Base-by-base conservation (phyloP, 345 rosid genomes). In the Populus alba region DNA sequence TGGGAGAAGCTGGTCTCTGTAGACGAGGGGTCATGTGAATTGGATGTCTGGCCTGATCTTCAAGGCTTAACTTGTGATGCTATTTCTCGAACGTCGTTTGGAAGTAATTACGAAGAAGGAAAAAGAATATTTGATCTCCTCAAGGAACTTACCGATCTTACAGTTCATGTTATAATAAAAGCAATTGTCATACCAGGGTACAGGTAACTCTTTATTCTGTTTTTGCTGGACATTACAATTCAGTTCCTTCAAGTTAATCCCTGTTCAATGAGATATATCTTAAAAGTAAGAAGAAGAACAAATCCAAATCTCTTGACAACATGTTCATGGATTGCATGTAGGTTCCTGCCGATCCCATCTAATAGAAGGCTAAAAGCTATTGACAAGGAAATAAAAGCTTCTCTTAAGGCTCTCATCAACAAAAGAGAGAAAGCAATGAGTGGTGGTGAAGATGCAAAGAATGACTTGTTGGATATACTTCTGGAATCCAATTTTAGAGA, bases 381-480 rank as follows among this genome's bases (percentile, higher is more conserved):
- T 47, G 77, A 83, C 73, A 79, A 69, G 57, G 87, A 85, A 71
- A 79, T 87, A 25, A 25, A 71, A 68, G 62, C 29, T 10, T 71
- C 81, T 27, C 79, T 88, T 29, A 59, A 73, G 29, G 76, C 80
- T 2, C 81, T 90, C 17, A 76, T 88, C 22, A 59, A 72, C 49
- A 84, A 83, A 74, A 80, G 87, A 41, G 89, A 86, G 76, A 85
- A 79, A 29, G 82, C 85, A 3, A 76, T 80, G 66, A 81, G 75
- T 43, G 74, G 71, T 3, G 82, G 91, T 16, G 85, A 85, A 77
- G 78, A 61, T 11, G 66, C 39, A 0, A 83, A 67, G 3, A 66
- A 86, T 69, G 89, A 89, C 76, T 77, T 89, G 59, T 47, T 89
- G 74, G 90, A 89, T 38, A 22, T 87, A 74, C 68, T 89, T 43